Base-by-base conservation (phyloP, 371 early-diverging fungal species). In the Apophysomyces trapeziformis region DNA sequence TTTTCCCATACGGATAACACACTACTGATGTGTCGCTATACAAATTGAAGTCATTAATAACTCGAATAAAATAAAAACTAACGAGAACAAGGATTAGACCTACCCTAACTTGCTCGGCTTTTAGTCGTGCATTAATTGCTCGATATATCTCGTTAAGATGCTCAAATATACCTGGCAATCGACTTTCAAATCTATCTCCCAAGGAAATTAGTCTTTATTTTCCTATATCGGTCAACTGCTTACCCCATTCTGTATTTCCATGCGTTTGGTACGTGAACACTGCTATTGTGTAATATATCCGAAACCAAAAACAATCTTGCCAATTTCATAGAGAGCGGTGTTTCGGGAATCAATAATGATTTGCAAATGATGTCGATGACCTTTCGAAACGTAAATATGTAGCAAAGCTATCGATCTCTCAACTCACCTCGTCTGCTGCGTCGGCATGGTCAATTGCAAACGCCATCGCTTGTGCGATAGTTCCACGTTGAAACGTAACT, bases 261-360 rank as follows among this genome's bases (percentile, higher is more conserved):
- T 8, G 92, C 96, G 70, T 92, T 91, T 8, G 93, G 89, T 0
- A 95, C 83, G 11, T 87, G 85, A 6, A 87, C 89, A 41, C 90
- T 87, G 63, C 91, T 85, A 75, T 96, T 96, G 73, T 93, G 92
- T 32, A 96, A 78, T 14, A 96, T 88, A 64, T 97, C 98, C 0
- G 91, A 92, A 7, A 96, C 84, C 9, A 96, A 76, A 68, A 90
- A 90, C 14, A 97, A 75, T 38, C 93, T 78, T 0, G 94, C 90
- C 21, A 95, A 67, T 69, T 93, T 92, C 7, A 77, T 76, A 13
- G 85, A 81, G 5, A 92, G 69, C 11, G 90, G 87, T 0, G 92
- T 89, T 7, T 73, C 78, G 1, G 85, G 71, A 7, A 88, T 61
- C 11, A 89, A 62, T 58, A 95, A 81, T 12, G 92, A 84, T 41